Base-by-base conservation (phyloP, 345 rosid species). In the Xanthoceras sorbifolium region DNA sequence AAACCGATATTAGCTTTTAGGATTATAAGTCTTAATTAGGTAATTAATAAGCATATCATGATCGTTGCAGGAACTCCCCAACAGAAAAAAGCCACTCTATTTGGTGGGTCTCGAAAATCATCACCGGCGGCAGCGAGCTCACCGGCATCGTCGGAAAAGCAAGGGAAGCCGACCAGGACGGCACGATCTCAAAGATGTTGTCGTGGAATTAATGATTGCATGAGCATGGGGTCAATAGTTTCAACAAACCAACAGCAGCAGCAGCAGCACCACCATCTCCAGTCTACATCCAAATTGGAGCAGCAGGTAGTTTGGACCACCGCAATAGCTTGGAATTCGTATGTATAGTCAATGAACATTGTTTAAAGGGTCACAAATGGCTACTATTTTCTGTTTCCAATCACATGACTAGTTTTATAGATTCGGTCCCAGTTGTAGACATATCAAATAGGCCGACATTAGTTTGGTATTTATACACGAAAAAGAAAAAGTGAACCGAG, bases 261-360 rank as follows among this genome's bases (percentile, higher is more conserved):
- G 22, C 81, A 12, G 46, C 81, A n/a, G n/a, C 82, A 60, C 23
- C 31, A 64, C 18, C 61, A 63, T 31, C 64, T 18, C 65, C 81
- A 28, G 42, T 55, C 78, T 18, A 42, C 54, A 46, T 79, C 82
- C 46, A 65, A 77, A 26, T 71, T 85, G 70, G 78, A 81, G 78
- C 76, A 76, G 38, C 85, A 85, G 90, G 90, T 75, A 44, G 7
- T 20, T 69, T 65, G 71, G 69, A 79, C 80, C 78, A 64, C 50
- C 11, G 10, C 42, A 1, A 29, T 63, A 23, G 20, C n/a, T 74
- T 48, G 25, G 32, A 50, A 50, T 60, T 59, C 66, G 38, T 23
- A 1, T n/a, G 4, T 25, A 57, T 36, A 8, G 25, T 23, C 64
- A 22, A 17, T 71, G 44, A 52, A 54, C n/a, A n/a, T 32, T 18